phyloP scores from a whole-genome alignment of 2,329 filamentous ascomycete genomes.

The Torrubiellomyces zombiae region DNA sequence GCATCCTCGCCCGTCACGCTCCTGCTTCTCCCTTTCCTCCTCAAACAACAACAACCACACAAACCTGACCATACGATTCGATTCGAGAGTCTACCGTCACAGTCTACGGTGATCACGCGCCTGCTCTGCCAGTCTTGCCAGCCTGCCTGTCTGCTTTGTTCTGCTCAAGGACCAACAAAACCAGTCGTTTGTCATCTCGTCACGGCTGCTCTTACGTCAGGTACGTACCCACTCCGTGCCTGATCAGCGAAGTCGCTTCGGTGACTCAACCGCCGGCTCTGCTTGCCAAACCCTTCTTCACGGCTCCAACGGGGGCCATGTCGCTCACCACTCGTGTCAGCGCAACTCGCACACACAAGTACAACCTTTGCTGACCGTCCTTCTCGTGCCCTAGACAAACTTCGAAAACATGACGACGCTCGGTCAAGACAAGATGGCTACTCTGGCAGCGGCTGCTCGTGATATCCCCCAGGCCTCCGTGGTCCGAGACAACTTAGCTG shows the following conservation, averaged over 20 bases:
- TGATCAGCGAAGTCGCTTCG: neutral
- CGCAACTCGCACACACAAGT: constrained; percentile 2
- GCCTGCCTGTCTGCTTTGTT: constrained; percentile 10
- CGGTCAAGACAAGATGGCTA: constrained; percentile 44
- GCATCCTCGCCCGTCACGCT: constrained; percentile 13
- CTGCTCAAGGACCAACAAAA: constrained; percentile 8
- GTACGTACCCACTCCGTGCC: constrained; percentile 13
- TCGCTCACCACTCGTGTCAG: too few relatives aligned
- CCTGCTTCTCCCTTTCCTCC: constrained; percentile 20
- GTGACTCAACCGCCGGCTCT: constrained; percentile 7
- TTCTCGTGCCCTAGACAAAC: constrained; percentile 14
- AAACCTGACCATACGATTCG: constrained; percentile 33
- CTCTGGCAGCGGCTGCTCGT: constrained; percentile 49
- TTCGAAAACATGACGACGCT: constrained; percentile 13
- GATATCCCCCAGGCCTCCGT: constrained; percentile 46
- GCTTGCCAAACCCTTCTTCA: neutral
- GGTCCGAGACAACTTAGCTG: constrained; percentile 55
- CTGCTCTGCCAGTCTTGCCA: constrained; percentile 24
- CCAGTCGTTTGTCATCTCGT: constrained; percentile 10
- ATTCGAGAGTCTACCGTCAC: constrained; percentile 42
- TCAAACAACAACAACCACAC: constrained; percentile 32
- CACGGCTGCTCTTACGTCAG: constrained; percentile 14
- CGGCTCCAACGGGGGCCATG: neutral
- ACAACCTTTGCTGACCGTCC: neutral
- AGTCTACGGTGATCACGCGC: constrained; percentile 40